A percentile compares a stretch with the other conserved stretches of the same genome.
Conservation (phyloP, 805 yeast genomes). For the Saccharomyces jurei region DNA sequence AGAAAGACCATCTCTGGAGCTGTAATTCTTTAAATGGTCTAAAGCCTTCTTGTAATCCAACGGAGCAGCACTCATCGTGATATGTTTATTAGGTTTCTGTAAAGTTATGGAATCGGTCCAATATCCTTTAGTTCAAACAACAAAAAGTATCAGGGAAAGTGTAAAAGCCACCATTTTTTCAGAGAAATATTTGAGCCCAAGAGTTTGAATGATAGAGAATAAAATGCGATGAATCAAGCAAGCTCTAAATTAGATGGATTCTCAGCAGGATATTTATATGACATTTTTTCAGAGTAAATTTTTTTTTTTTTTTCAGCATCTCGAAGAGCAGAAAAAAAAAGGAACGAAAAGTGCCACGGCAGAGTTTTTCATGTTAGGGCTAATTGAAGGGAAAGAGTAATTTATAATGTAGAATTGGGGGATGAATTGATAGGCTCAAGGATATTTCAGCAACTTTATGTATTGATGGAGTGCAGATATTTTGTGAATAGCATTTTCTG, state of each 20-base stretch:
- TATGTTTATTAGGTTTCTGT: neutral
- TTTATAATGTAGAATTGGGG: neutral
- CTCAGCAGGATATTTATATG: conserved; percentile 1
- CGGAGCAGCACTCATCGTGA: conserved; percentile 12
- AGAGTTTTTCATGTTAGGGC: neutral
- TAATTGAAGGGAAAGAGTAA: neutral
- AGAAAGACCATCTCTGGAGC: conserved; percentile 75
- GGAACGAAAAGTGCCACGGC: neutral
- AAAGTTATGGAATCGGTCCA: conserved; percentile 1
- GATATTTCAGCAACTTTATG: neutral
- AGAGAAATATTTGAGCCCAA: conserved; percentile 6
- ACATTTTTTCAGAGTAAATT: neutral
- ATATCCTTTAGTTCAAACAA: neutral
- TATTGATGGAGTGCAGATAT: neutral
- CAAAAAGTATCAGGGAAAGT: conserved; percentile 1
- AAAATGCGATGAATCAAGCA: neutral
- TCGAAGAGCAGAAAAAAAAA: neutral
- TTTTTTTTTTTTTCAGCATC: neutral
- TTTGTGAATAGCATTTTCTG: neutral
- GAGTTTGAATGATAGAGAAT: neutral
- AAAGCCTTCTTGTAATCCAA: conserved; percentile 55
- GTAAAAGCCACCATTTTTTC: conserved; percentile 6
- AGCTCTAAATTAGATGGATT: neutral
- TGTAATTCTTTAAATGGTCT: conserved; percentile 56
- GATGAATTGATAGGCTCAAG: neutral